Evolutionary conservation across 352 stramenopile species (phyloP), one percentile per base, ranked within the genome.

Genomic region (Phytophthora tentaculata): DNA sequence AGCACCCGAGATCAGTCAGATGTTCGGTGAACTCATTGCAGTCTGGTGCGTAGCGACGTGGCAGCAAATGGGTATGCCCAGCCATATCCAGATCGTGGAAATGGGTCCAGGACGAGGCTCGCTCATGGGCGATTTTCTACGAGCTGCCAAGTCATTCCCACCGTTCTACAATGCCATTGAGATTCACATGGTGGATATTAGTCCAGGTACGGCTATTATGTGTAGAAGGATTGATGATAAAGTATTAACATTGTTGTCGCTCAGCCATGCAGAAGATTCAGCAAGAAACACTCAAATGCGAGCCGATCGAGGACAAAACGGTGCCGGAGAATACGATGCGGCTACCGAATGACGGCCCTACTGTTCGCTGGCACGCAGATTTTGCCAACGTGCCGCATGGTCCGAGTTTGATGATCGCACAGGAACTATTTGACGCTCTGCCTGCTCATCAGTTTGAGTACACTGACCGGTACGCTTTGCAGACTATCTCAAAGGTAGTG

Each of bases 371-470:
- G 94, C 92, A 98, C 67, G 77, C 89, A n/a, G 91, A 96, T 47
- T 80, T 97, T 47, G 62, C 69, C 6, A 84, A 86, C 43, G 87
- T 94, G 45, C 88, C 91, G 39, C 76, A 94, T 54, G 80, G 80
- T 0, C 90, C 90, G 62, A 92, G 79, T 23, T 88, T 98, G 61
- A 87, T 98, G 43, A 81, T 99, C 44, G 89, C 91, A 22, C 95
- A 98, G 84, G 96, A 99, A 67, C 89, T 98, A 44, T 91, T 98
- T 69, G 96, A 99, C 69, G 96, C 96, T 22, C 71, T 99, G 48
- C 96, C 96, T 1, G 89, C 98, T 26, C 95, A 99, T 74, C 88
- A 96, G 64, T 99, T 99, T 75, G 86, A 98, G 82, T 98, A 98
- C 76, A 98, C 95, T 4, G 71, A 90, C 19, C 80, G 69, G 86